phyloP scores from a whole-genome alignment of 202 grass and related monocot genomes.

The Digitaria exilis region DNA sequence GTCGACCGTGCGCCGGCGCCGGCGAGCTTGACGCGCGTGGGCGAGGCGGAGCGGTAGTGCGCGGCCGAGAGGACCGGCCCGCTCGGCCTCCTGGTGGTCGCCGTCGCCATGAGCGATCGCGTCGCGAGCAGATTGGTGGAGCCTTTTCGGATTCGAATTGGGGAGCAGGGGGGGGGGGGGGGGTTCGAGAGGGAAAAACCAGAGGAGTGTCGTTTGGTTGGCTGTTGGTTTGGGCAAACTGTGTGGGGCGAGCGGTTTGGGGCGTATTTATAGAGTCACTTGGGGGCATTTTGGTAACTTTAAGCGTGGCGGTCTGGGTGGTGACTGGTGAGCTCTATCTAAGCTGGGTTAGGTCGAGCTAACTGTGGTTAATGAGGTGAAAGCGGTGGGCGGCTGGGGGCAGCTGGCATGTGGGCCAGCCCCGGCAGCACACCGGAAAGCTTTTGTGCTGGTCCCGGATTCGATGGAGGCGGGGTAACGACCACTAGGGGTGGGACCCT shows the following conservation, averaged over 20 bases:
- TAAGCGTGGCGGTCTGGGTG: not conserved
- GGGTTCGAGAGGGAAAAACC: no score
- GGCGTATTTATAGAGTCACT: not conserved
- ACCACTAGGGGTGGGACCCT: not conserved
- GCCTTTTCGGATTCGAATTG: not conserved
- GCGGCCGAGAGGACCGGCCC: constrained; percentile 36
- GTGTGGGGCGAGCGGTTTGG: not conserved
- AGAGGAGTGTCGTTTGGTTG: not conserved
- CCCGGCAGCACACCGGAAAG: constrained; percentile 26
- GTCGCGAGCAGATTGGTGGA: not conserved
- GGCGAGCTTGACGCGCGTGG: constrained; percentile 45
- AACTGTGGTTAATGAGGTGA: constrained; percentile 17
- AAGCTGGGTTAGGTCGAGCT: not conserved
- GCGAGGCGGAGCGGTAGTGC: constrained; percentile 57
- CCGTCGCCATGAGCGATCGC: constrained; percentile 44
- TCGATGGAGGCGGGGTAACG: constrained; percentile 17
- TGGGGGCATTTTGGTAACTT: constrained; percentile 26
- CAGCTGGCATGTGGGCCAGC: not conserved
- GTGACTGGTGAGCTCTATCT: no score
- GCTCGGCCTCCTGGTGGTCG: constrained; percentile 53
- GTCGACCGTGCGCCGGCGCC: constrained; percentile 9
- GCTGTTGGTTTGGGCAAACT: constrained; percentile 42
- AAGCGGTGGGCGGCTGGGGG: constrained; percentile 28
- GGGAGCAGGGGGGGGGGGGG: not conserved
- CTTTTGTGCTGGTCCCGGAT: not conserved